Base-by-base conservation (phyloP, 2,329 filamentous ascomycete species). In the Sclerotinia nivalis region DNA sequence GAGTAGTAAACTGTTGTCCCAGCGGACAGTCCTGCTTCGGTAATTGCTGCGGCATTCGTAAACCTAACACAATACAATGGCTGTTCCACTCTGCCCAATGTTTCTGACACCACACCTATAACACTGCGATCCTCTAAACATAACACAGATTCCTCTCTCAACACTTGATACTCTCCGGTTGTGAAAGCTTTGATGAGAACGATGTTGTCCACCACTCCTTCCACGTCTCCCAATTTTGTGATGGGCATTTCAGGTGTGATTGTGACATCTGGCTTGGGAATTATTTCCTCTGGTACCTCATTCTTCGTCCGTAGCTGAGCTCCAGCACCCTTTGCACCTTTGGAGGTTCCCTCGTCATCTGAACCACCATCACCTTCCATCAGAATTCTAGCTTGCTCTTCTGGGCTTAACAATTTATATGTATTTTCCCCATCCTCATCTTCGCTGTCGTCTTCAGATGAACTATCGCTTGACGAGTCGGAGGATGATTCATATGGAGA, bases 61-160 rank as follows among this genome's bases (percentile, higher is more conserved):
- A 96, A 97, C 50, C 88, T 87, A 13, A 97, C 87, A 1, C 91
- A 91, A 81, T 98, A 99, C 74, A 94, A 84, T 12, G 96, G 96
- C 74, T 93, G 89, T 73, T 93, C 87, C 4, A 97, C 93, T 76
- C 92, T 88, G 60, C 95, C 96, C 47, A 98, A 86, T 7, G 93
- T 92, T 76, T 98, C 95, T 6, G 89, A 86, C n/a, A 98, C 87
- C 25, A 87, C 90, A 34, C 94, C 96, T 68, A 97, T 86, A 40
- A 97, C 87, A 28, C 85, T 87, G 66, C 93, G 86, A 75, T 96
- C 87, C 72, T 87, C 87, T 40, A 89, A 88, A 81, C 93, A 97
- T 40, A 99, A 85, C 4, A 96, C 87, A 0, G 94, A 96, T 43
- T 92, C 93, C 7, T 87, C 86, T 77, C 97, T 93, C 1, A 98